Percentiles rank a stretch among this genome's conserved stretches.
phyloP scores from a whole-genome alignment of 148 eudicot genomes.

The Persicaria maculosa region DNA sequence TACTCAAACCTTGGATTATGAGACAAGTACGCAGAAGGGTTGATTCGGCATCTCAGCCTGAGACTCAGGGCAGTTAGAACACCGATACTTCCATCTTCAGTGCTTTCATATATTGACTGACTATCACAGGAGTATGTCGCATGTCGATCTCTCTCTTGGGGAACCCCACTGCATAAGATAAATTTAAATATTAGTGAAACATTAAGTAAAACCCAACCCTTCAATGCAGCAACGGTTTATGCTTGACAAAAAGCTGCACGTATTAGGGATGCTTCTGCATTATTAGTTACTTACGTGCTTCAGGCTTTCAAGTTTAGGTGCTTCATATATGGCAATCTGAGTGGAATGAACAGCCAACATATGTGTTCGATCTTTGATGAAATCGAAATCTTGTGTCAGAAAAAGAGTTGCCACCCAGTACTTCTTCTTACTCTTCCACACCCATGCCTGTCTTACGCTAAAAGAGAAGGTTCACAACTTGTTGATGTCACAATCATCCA shows the following conservation, averaged over 20 bases:
- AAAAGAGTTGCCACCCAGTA: conserved; percentile 52
- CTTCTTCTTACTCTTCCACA: conserved; percentile 16
- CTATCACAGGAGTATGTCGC: conserved; percentile 96
- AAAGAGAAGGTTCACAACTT: conserved; percentile 58
- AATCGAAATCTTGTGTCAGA: conserved; percentile 85
- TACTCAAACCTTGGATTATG: conserved; percentile 53
- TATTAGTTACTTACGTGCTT: conserved; percentile 43
- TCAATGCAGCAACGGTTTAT: too few species aligned
- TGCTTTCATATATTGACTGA: conserved; percentile 63
- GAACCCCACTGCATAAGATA: conserved; percentile 57
- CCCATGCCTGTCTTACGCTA: conserved; percentile 35
- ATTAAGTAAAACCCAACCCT: too few species aligned
- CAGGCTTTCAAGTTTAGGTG: conserved; percentile 69
- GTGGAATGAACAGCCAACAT: conserved; percentile 79
- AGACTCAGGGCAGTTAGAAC: conserved; percentile 71
- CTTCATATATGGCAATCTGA: conserved; percentile 84
- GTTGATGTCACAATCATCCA: conserved; percentile 56
- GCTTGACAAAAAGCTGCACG: not conserved
- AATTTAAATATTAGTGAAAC: not conserved
- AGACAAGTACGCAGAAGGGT: conserved; percentile 65
- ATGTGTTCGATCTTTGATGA: conserved; percentile 79
- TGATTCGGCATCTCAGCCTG: conserved; percentile 72
- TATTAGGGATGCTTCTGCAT: not conserved
- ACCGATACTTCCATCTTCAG: conserved; percentile 77
- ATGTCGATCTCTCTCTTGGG: conserved; percentile 69